A percentile compares a stretch with the other conserved stretches of the same genome.
These are phyloP conservation scores for Aureobasidium sp. DNA, from an alignment of 2,329 filamentous ascomycete genomes.

Conservation along the genomic window DNA sequence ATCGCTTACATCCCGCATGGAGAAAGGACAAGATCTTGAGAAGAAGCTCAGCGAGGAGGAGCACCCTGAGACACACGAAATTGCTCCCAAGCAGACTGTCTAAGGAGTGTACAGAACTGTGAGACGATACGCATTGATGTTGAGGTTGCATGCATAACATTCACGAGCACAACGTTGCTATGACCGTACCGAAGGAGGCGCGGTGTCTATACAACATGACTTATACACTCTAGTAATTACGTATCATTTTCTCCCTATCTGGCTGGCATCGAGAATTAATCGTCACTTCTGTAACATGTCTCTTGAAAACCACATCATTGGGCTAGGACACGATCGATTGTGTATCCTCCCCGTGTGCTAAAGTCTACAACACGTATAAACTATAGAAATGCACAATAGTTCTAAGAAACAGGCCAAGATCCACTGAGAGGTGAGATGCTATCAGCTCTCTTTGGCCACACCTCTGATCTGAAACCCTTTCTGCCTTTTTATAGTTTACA, in stretches of 20 bases:
- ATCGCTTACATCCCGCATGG: constrained; percentile 16
- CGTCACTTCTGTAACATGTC: background rate
- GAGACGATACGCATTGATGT: background rate
- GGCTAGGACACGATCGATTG: no score
- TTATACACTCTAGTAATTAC: constrained; percentile 1
- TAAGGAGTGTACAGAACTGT: background rate
- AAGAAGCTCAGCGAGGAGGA: constrained; percentile 18
- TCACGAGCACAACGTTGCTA: background rate
- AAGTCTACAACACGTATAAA: no score
- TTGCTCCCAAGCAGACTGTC: background rate
- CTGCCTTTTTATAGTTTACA: no score
- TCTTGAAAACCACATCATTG: no score
- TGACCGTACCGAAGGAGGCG: background rate
- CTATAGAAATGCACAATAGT: no score
- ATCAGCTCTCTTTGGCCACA: no score
- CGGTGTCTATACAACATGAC: background rate
- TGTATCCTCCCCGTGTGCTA: no score
- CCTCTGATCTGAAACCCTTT: no score
- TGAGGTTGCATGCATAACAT: background rate
- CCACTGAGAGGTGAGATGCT: no score
- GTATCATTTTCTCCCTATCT: background rate
- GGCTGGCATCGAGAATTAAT: background rate
- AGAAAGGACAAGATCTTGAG: constrained; percentile 18
- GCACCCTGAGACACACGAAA: constrained; percentile 15
- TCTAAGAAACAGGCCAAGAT: no score